phyloP scores from a whole-genome alignment of 306 rosid genomes.

The Medicago lupulina region DNA sequence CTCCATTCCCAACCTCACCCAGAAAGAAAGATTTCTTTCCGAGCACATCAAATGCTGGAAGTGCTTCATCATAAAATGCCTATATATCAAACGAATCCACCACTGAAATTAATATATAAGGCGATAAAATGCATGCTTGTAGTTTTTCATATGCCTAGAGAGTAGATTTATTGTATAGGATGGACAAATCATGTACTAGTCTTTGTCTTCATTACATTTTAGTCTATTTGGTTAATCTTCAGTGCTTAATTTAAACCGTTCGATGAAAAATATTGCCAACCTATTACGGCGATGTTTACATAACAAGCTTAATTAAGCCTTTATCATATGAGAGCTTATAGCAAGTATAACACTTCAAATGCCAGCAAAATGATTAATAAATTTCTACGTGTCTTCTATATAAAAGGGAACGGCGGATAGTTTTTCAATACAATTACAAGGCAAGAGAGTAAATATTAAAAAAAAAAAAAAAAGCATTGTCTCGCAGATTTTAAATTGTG shows the following conservation, averaged over 20 bases:
- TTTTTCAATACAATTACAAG: not conserved
- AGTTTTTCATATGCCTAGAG: slow-evolving; percentile 4
- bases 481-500: slow-evolving; percentile 4
- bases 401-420: not conserved
- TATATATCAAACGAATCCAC: slow-evolving; percentile 45
- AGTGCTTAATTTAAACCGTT: not conserved
- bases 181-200: slow-evolving; percentile 2
- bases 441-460: not conserved
- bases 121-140: not conserved
- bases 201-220: not conserved
- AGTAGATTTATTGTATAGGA: not conserved
- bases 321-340: not conserved
- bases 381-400: not conserved
- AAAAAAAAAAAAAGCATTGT: not conserved
- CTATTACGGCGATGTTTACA: not conserved
- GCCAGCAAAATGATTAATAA: not conserved
- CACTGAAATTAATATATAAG: not conserved
- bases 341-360: not conserved
- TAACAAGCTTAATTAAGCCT: not conserved
- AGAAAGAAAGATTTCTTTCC: slow-evolving; percentile 88
- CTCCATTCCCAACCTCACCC: slow-evolving; percentile 95
- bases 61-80: slow-evolving; percentile 69
- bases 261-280: not conserved
- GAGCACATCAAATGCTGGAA: slow-evolving; percentile 71
- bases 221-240: not conserved